phyloP scores from a whole-genome alignment of 768 basidiomycete species.

The Pulveroboletus sp. region DNA sequence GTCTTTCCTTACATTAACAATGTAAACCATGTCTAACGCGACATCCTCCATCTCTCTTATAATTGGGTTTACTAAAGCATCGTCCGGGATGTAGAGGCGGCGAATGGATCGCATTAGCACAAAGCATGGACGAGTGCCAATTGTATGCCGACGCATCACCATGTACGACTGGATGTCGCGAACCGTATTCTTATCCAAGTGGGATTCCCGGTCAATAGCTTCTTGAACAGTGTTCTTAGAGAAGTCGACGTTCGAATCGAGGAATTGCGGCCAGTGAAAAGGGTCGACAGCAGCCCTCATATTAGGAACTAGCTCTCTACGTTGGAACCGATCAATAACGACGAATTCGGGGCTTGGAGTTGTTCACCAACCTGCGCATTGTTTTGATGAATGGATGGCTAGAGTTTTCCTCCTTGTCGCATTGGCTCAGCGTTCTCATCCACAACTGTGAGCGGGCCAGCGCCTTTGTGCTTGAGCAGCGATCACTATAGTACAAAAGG shows the following conservation, averaged over 20 bases:
- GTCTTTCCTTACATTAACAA: constrained; percentile 21
- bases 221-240: constrained; percentile 23
- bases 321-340: neutral
- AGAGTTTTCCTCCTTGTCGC: constrained; percentile 12
- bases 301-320: constrained; percentile 22
- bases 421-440: constrained; percentile 20
- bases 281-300: constrained; percentile 23
- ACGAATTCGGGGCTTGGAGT: neutral
- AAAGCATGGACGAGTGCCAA: constrained; percentile 28
- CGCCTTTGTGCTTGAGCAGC: constrained; percentile 20
- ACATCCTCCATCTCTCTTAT: constrained; percentile 27
- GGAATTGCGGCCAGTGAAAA: constrained; percentile 29
- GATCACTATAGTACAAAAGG: constrained; percentile 18
- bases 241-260: constrained; percentile 18
- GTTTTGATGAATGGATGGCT: constrained; percentile 23
- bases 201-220: constrained; percentile 26
- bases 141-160: constrained; percentile 27
- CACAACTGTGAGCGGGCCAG: constrained; percentile 19
- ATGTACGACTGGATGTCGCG: constrained; percentile 25
- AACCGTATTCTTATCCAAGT: constrained; percentile 7
- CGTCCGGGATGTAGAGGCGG: constrained; percentile 22
- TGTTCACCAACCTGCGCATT: constrained; percentile 22
- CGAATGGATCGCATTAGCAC: constrained; percentile 30
- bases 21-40: constrained; percentile 25
- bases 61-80: constrained; percentile 19